Evolutionary conservation across 2,329 filamentous ascomycete species (phyloP).

Genomic region (Scolecobasidium constrictum): DNA sequence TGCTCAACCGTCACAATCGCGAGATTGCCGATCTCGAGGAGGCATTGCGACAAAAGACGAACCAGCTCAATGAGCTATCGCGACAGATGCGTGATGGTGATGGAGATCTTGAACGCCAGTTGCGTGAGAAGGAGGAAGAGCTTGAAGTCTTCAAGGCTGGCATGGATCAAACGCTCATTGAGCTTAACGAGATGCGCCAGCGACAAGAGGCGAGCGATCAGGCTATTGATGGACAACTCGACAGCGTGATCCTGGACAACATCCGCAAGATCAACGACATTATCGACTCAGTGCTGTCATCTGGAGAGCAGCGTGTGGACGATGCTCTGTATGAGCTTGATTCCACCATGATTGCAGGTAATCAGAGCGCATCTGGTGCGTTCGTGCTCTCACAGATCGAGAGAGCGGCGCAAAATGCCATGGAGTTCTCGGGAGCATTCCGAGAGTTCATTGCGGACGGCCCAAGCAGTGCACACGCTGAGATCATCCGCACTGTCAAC

Average conservation of each 20-base stretch:
- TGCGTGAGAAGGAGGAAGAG: conserved; percentile 94
- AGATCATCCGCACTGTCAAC: conserved; percentile 87
- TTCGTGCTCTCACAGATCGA: conserved; percentile 96
- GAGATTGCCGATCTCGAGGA: conserved; percentile 97
- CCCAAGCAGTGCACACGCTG: conserved; percentile 76
- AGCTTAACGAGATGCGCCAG: conserved; percentile 75
- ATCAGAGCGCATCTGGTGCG: conserved; percentile 90
- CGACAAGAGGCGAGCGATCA: conserved; percentile 55
- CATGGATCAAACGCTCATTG: conserved; percentile 91
- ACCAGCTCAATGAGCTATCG: conserved; percentile 74
- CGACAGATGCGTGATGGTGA: conserved; percentile 68
- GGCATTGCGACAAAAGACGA: conserved; percentile 74
- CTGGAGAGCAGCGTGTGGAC: conserved; percentile 85
- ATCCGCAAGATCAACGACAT: conserved; percentile 93
- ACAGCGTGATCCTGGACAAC: conserved; percentile 76
- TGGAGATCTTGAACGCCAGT: conserved; percentile 71
- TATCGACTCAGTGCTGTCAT: conserved; percentile 90
- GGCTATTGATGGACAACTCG: conserved; percentile 80
- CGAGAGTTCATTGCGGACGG: conserved; percentile 98
- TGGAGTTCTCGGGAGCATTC: conserved; percentile 95
- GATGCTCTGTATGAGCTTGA: conserved; percentile 96
- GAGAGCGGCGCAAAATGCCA: conserved; percentile 86
- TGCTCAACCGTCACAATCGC: conserved; percentile 92
- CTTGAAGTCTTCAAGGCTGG: conserved; percentile 96
- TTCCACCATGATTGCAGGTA: conserved; percentile 95